Conservation (phyloP, 495 filamentous ascomycete genomes). For the Podospora australis region DNA sequence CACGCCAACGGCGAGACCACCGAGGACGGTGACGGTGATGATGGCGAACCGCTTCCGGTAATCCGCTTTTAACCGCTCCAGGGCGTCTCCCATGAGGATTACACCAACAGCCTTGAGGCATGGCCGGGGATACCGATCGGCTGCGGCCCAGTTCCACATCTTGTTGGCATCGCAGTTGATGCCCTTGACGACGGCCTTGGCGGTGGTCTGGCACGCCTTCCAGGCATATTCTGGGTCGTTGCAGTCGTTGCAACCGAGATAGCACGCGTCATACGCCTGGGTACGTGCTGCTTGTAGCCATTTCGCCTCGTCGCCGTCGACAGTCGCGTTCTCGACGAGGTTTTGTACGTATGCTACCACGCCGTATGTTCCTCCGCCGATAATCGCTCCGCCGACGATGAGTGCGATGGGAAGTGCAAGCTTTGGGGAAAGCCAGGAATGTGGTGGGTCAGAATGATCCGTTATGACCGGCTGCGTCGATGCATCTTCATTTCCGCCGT, state of each 20-base stretch:
- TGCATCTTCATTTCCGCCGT: too few relatives aligned
- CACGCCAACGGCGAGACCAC: conserved; percentile 8
- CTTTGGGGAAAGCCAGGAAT: not conserved
- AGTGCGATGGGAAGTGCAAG: not conserved
- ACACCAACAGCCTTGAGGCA: conserved; percentile 16
- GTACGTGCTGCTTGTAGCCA: conserved; percentile 17
- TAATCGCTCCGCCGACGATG: not conserved
- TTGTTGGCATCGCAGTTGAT: conserved; percentile 18
- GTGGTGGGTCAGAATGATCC: not conserved
- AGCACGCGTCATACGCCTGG: conserved; percentile 24
- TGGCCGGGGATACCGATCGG: conserved; percentile 18
- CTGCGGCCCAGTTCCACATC: conserved; percentile 26
- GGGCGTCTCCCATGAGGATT: conserved; percentile 13
- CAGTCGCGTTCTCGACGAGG: conserved; percentile 13
- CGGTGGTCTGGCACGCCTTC: conserved; percentile 22
- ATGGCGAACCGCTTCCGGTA: conserved; percentile 15
- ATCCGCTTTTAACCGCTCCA: conserved; percentile 11
- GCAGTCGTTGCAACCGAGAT: conserved; percentile 24
- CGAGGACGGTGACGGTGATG: conserved; percentile 16
- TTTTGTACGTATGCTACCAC: conserved; percentile 14
- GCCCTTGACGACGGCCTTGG: conserved; percentile 4
- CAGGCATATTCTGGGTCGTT: conserved; percentile 16
- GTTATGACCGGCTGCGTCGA: not conserved
- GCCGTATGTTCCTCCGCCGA: conserved; percentile 10
- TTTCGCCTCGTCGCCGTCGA: conserved; percentile 7